These are phyloP conservation scores for Butyriboletus loyo DNA, from an alignment of 768 basidiomycete genomes.

Conservation along the genomic window DNA sequence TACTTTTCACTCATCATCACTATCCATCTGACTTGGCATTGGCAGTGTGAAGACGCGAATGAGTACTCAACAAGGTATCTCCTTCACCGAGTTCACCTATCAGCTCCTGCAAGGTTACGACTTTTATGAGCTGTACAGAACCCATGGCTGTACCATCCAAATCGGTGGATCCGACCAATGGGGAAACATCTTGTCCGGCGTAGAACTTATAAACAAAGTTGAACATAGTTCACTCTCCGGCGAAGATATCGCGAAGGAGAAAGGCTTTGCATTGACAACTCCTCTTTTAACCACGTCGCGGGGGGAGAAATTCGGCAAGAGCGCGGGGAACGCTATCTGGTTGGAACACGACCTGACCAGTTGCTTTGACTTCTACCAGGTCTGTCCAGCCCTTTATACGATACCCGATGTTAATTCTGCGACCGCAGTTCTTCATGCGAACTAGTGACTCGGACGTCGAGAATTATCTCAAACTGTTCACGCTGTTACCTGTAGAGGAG, in stretches of 20 bases:
- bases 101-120: constrained; percentile 97
- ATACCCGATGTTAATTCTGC: not conserved
- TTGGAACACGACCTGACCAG: constrained; percentile 76
- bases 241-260: constrained; percentile 20
- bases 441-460: constrained; percentile 78
- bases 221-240: constrained; percentile 8
- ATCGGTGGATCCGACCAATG: constrained; percentile 97
- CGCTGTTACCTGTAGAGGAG: constrained; percentile 59
- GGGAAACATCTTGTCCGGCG: constrained; percentile 94
- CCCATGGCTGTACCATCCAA: constrained; percentile 75
- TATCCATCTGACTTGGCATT: constrained; percentile 6
- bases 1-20: constrained; percentile 12
- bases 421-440: constrained; percentile 79
- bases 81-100: constrained; percentile 98
- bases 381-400: constrained; percentile 22
- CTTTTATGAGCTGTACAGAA: constrained; percentile 71
- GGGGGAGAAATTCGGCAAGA: constrained; percentile 98
- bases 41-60: constrained; percentile 80
- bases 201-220: constrained; percentile 78
- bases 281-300: constrained; percentile 87
- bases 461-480: constrained; percentile 79
- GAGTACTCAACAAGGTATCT: constrained; percentile 78
- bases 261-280: constrained; percentile 83
- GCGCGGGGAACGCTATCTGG: constrained; percentile 94
- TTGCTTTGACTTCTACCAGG: constrained; percentile 94